phyloP scores from a whole-genome alignment of 768 basidiomycete genomes.

The Termitomyces sp. region DNA sequence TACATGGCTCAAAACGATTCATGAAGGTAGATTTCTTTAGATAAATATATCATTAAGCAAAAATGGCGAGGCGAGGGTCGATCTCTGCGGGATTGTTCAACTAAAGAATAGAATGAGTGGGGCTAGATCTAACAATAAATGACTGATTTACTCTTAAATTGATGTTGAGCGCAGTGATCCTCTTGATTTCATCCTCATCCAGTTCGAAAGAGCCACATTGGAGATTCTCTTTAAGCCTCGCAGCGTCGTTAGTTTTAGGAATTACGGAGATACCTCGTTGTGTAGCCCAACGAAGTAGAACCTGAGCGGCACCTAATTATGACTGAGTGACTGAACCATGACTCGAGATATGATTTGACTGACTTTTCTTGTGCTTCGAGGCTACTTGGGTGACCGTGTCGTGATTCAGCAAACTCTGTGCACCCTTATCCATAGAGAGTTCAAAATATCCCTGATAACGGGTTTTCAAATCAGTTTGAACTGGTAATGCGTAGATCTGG shows the following conservation, averaged over 20 bases:
- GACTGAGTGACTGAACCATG: not conserved
- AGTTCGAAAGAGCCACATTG: conserved; percentile 38
- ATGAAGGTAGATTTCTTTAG: not conserved
- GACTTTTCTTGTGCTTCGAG: conserved; percentile 47
- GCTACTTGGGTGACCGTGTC: conserved; percentile 39
- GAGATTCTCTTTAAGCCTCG: conserved; percentile 48
- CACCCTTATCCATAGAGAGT: conserved; percentile 51
- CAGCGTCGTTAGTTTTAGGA: conserved; percentile 56
- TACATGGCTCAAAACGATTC: not conserved
- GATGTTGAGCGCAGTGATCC: conserved; percentile 54
- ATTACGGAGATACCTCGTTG: conserved; percentile 71
- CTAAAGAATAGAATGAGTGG: conserved; percentile 26
- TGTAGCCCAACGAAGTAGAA: conserved; percentile 75
- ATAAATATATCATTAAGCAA: conserved; percentile 39
- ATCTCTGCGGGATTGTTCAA: conserved; percentile 68
- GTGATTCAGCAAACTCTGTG: conserved; percentile 49
- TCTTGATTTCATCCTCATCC: conserved; percentile 47
- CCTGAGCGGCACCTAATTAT: conserved; percentile 54
- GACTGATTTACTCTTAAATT: conserved; percentile 51
- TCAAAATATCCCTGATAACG: conserved; percentile 47
- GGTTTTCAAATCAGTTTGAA: not conserved
- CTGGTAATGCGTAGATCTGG: not conserved
- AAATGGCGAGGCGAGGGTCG: conserved; percentile 61
- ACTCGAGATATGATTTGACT: not conserved
- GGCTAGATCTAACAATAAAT: not conserved